phyloP scores from a whole-genome alignment of 2,329 filamentous ascomycete genomes.

The Mycocentrospora acerina region DNA sequence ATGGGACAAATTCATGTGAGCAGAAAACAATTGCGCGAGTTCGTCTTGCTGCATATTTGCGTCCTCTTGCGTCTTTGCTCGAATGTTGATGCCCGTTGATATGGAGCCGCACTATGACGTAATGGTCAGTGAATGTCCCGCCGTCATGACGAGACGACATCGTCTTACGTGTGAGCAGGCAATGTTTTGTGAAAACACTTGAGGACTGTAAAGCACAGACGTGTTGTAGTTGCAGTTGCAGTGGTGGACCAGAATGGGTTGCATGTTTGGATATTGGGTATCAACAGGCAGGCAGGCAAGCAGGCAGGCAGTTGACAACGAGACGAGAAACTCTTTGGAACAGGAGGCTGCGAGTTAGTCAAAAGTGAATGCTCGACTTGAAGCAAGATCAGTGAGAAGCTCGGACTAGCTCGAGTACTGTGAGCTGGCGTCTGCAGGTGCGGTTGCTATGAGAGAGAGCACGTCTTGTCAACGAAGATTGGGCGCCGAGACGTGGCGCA shows the following conservation, averaged over 20 bases:
- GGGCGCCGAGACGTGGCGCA: slow-evolving; percentile 26
- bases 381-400: slow-evolving; percentile 12
- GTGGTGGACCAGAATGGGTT: slow-evolving; percentile 41
- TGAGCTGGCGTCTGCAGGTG: neutral
- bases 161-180: slow-evolving; percentile 50
- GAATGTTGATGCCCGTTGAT: slow-evolving; percentile 47
- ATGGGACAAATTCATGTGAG: slow-evolving; percentile 66
- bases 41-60: slow-evolving; percentile 71
- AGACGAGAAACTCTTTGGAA: slow-evolving; percentile 1
- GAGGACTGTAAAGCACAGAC: slow-evolving; percentile 44
- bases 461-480: too few species aligned
- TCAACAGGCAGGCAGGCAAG: slow-evolving; percentile 15
- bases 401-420: too few species aligned
- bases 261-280: slow-evolving; percentile 29
- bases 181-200: slow-evolving; percentile 48
- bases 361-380: slow-evolving; percentile 16
- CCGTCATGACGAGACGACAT: slow-evolving; percentile 8
- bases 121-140: slow-evolving; percentile 26
- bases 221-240: slow-evolving; percentile 44
- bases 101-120: slow-evolving; percentile 49
- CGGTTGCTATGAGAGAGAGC: too few species aligned
- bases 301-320: slow-evolving; percentile 4
- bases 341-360: slow-evolving; percentile 21
- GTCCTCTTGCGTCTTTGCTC: slow-evolving; percentile 30
- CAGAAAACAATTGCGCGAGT: slow-evolving; percentile 75